These are phyloP conservation scores for Aspergillus hancockii DNA, from an alignment of 495 filamentous ascomycete species.

Conservation along the genomic window DNA sequence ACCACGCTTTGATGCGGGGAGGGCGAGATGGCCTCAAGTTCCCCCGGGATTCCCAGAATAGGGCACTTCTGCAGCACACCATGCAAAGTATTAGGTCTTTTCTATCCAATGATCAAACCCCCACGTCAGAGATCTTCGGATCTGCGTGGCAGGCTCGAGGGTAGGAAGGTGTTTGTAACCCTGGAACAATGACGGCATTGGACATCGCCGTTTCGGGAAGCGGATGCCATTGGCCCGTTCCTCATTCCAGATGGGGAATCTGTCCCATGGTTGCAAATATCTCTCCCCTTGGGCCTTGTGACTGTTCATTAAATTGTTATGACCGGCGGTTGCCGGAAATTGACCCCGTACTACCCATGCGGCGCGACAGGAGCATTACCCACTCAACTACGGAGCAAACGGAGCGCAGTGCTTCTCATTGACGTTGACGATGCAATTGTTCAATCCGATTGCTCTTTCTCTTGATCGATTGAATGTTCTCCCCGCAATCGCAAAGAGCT, in stretches of 20 bases:
- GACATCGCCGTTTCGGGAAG: not conserved
- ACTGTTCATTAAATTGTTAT: not conserved
- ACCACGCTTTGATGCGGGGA: constrained; percentile 6
- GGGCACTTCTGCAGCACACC: not conserved
- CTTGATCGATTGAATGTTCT: not conserved
- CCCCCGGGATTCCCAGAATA: constrained; percentile 2
- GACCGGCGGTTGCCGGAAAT: not conserved
- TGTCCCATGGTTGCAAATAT: constrained; percentile 12
- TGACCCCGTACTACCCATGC: not conserved
- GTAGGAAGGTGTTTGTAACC: constrained; percentile 6
- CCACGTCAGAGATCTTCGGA: constrained; percentile 36
- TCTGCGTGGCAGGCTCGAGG: constrained; percentile 20
- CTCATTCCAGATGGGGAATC: not conserved
- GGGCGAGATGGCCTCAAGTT: not conserved
- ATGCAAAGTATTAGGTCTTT: not conserved
- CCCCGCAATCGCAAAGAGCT: not conserved
- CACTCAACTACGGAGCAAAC: not conserved
- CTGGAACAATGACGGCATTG: constrained; percentile 30
- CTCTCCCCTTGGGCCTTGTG: not conserved
- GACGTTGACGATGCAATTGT: not conserved
- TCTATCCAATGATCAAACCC: constrained; percentile 13
- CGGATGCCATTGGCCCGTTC: not conserved
- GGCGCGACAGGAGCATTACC: not conserved
- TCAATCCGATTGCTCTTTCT: not conserved
- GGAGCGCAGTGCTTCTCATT: not conserved